Evolutionary conservation across 23 red algal genomes (phyloP).

Genomic region (Pyropia yezoensis): DNA sequence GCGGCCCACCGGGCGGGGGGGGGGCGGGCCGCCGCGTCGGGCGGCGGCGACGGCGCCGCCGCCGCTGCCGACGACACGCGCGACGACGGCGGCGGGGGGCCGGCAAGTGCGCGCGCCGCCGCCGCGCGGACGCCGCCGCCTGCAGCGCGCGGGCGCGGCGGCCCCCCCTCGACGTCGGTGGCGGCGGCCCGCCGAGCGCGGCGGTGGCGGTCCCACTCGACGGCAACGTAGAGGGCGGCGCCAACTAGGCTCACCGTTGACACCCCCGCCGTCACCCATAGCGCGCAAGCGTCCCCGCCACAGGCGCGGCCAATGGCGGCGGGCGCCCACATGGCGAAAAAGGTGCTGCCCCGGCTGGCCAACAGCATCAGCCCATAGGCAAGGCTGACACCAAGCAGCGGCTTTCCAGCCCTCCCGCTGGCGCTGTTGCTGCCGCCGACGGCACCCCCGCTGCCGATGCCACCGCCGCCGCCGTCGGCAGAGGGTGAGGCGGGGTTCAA

Average conservation of each 20-base stretch:
- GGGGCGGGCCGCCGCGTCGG: neutral
- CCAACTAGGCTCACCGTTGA: conserved; percentile 23
- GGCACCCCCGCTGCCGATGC: no score
- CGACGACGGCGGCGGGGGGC: neutral
- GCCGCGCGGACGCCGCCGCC: neutral
- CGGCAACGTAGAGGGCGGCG: conserved; percentile 6
- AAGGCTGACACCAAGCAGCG: conserved; percentile 2
- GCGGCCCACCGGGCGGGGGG: neutral
- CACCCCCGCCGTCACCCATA: conserved; percentile 30
- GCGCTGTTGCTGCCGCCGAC: no score
- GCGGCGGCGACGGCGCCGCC: neutral
- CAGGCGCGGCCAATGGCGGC: conserved; percentile 8
- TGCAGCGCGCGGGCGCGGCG: no score
- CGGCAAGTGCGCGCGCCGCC: neutral
- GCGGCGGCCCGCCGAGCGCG: neutral
- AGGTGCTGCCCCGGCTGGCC: conserved; percentile 19
- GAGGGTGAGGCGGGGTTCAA: no score
- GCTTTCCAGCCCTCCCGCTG: no score
- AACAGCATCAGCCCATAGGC: conserved; percentile 43
- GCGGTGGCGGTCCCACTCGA: neutral
- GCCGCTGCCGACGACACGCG: neutral
- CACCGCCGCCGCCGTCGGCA: no score
- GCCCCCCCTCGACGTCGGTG: neutral
- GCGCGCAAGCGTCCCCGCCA: conserved; percentile 10
- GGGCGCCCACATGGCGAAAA: conserved; percentile 21